phyloP scores from a whole-genome alignment of 768 basidiomycete species.

The Leccinum subtestaceum region DNA sequence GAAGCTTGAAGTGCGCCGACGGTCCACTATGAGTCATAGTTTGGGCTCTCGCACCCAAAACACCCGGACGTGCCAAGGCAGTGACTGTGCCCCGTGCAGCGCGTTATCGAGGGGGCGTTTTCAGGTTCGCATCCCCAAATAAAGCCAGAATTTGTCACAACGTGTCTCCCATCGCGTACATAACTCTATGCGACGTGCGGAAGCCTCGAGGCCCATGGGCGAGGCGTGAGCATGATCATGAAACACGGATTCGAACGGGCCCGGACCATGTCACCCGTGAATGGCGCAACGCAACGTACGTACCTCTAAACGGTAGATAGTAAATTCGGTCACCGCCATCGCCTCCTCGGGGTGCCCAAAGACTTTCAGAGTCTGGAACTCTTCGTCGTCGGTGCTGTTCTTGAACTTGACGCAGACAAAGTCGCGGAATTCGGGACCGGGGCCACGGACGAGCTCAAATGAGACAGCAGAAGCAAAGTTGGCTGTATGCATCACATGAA shows the following conservation, averaged over 20 bases:
- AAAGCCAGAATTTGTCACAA: slow-evolving; percentile 1
- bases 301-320: slow-evolving; percentile 73
- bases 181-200: slow-evolving; percentile 20
- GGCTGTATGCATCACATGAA: slow-evolving; percentile 38
- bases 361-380: slow-evolving; percentile 62
- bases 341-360: slow-evolving; percentile 66
- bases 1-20: slow-evolving; percentile 1
- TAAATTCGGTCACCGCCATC: slow-evolving; percentile 75
- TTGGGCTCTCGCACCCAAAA: not conserved
- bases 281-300: slow-evolving; percentile 21
- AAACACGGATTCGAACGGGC: not conserved
- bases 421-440: slow-evolving; percentile 72
- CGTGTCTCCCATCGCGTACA: slow-evolving; percentile 19
- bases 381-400: slow-evolving; percentile 60
- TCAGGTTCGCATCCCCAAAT: slow-evolving; percentile 11
- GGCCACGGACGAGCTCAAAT: slow-evolving; percentile 72
- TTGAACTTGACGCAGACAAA: slow-evolving; percentile 82
- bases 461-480: slow-evolving; percentile 69
- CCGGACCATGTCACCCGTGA: slow-evolving; percentile 30
- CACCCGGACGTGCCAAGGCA: slow-evolving; percentile 11
- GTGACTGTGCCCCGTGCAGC: slow-evolving; percentile 8
- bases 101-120: slow-evolving; percentile 10
- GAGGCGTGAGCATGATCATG: not conserved
- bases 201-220: slow-evolving; percentile 31
- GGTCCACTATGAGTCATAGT: slow-evolving; percentile 4